Base-by-base conservation (phyloP, 1,284 basidiomycete genomes). In the Apiotrichum sp. region DNA sequence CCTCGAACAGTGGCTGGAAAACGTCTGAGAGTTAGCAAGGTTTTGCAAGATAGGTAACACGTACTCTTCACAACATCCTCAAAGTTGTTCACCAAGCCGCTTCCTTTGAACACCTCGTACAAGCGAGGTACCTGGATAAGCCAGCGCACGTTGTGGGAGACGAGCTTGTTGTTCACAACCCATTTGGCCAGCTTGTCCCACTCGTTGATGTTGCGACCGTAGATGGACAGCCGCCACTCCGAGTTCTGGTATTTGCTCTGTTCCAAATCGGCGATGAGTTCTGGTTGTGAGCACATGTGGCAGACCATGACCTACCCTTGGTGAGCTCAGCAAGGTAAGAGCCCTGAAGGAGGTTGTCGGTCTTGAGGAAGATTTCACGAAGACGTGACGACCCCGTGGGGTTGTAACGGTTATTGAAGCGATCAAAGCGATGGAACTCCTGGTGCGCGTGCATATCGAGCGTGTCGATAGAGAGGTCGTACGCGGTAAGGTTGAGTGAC, bases 391-490 rank as follows among this genome's bases (percentile, higher is more conserved):
- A 93, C 56, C 96, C 95, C 61, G 67, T 75, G 9, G 72, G 74
- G 59, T 75, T 75, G 64, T 76, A 74, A 40, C 74, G 66, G 65
- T 78, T 74, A 68, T 95, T 95, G 78, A 93, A 95, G 68, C 92
- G 89, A 79, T 98, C 96, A 70, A 98, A 98, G 16, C 96, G 79
- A 75, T 98, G 95, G 81, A 98, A 98, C 6, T 93, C 75, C 64
- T 91, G 88, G 75, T 98, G 95, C 0, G 96, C 96, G 64, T 98
- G 96, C 96, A 98, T 98, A 71, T 98, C 96, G 47, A 99, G 83
- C 5, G 96, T 98, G 72, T 99, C 96, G 70, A 99, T 98, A 7
- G 92, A 96, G 40, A 99, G 82, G 67, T 99, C 96, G 75, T 99
- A 99, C 2, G 96, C 95, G 0, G 90, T 95, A 36, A 99, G 79